A percentile compares a stretch with the other conserved stretches of the same genome.
Conservation (phyloP, 768 basidiomycete species). For the Hypsizygus marmoreus region DNA sequence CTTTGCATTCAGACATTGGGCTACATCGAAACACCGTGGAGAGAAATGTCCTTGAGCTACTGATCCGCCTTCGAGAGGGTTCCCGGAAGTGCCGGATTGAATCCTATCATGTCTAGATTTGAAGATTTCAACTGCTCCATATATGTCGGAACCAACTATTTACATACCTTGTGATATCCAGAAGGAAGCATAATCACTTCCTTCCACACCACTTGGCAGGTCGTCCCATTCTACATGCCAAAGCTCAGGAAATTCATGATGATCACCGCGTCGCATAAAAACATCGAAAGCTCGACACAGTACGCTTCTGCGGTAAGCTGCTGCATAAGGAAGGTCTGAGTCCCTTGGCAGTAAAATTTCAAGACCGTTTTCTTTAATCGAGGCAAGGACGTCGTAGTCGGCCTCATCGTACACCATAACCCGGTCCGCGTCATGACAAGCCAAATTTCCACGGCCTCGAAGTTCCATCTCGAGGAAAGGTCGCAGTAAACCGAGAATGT, state of each 20-base stretch:
- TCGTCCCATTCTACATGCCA: constrained; percentile 2
- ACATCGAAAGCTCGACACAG: constrained; percentile 9
- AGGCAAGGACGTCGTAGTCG: constrained; percentile 6
- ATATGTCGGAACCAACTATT: too few relatives aligned
- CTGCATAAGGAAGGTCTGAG: not conserved
- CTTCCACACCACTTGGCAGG: not conserved
- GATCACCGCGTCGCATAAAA: constrained; percentile 3
- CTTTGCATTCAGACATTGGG: too few relatives aligned
- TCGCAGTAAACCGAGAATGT: constrained; percentile 13
- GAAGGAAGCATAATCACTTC: not conserved
- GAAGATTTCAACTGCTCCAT: too few relatives aligned
- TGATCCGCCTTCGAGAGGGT: too few relatives aligned
- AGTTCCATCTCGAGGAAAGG: constrained; percentile 11
- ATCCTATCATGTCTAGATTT: too few relatives aligned
- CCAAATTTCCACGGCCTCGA: constrained; percentile 4
- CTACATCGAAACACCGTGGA: too few relatives aligned
- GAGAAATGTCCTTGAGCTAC: too few relatives aligned
- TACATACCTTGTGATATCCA: too few relatives aligned
- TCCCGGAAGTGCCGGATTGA: too few relatives aligned
- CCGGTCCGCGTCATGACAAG: constrained; percentile 4
- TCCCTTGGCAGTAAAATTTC: not conserved
- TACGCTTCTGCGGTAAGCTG: not conserved
- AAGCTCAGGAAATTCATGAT: not conserved
- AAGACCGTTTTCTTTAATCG: constrained; percentile 8
- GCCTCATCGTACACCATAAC: constrained; percentile 6